These are phyloP conservation scores for Plenodomus lindquistii DNA, from an alignment of 2,329 filamentous ascomycete genomes.

Conservation along the genomic window DNA sequence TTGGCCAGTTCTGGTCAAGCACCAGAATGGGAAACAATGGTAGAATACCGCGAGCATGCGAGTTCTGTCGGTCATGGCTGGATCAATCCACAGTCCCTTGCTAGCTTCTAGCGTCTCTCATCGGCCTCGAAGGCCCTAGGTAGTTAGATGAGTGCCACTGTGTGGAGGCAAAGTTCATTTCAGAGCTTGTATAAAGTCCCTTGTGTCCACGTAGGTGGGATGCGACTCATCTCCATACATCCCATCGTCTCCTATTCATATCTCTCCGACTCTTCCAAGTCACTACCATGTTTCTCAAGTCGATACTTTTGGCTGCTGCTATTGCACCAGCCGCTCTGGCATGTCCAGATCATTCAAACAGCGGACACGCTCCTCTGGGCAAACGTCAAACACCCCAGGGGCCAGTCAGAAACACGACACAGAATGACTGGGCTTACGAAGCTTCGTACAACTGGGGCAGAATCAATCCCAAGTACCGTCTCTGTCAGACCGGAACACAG, in stretches of 20 bases:
- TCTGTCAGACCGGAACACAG: constrained; percentile 56
- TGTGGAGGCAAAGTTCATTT: neutral
- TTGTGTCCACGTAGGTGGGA: neutral
- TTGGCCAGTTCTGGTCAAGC: no score
- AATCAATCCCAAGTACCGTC: constrained; percentile 45
- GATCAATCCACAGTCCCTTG: no score
- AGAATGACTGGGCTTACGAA: constrained; percentile 23
- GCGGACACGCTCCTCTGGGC: constrained; percentile 10
- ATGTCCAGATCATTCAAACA: constrained; percentile 23
- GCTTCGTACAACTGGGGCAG: constrained; percentile 47
- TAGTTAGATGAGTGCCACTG: no score
- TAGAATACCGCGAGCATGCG: no score
- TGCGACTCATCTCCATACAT: neutral
- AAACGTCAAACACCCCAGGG: constrained; percentile 8
- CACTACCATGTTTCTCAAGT: constrained; percentile 13
- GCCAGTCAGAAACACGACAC: constrained; percentile 6
- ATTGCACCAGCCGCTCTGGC: constrained; percentile 8
- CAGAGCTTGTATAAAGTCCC: constrained; percentile 1
- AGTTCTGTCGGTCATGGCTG: no score
- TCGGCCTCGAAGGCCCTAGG: no score
- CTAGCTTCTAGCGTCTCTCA: no score
- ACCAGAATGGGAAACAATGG: no score
- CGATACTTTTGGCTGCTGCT: constrained; percentile 7
- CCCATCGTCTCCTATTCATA: neutral
- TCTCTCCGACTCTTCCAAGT: neutral